These are phyloP conservation scores for Tardiomyces blankii DNA, from an alignment of 1,139 yeast genomes.

Conservation along the genomic window DNA sequence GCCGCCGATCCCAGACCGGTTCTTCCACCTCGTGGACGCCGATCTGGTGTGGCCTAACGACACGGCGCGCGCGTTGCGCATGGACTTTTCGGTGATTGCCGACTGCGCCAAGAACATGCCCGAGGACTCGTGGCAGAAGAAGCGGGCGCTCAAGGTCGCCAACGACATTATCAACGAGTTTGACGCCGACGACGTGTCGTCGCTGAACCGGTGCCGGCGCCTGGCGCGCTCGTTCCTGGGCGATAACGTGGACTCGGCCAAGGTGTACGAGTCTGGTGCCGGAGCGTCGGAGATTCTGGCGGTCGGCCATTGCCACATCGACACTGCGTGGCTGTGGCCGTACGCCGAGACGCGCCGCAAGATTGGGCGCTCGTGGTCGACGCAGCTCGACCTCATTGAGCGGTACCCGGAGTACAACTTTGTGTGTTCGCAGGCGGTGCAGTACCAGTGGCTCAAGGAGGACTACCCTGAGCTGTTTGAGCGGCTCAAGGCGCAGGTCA, in stretches of 20 bases:
- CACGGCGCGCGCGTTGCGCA: constrained; percentile 64
- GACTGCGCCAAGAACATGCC: constrained; percentile 87
- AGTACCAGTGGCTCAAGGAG: constrained; percentile 78
- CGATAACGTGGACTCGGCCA: constrained; percentile 44
- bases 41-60: constrained; percentile 75
- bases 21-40: constrained; percentile 54
- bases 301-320: constrained; percentile 93
- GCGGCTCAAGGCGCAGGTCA: constrained; percentile 52
- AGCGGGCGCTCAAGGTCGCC: constrained; percentile 67
- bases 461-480: constrained; percentile 76
- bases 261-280: constrained; percentile 36
- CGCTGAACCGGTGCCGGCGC: constrained; percentile 52
- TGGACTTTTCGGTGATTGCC: constrained; percentile 80
- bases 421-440: constrained; percentile 94
- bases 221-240: constrained; percentile 62
- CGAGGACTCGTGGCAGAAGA: constrained; percentile 68
- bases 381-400: constrained; percentile 77
- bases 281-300: constrained; percentile 45
- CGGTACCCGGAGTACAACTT: constrained; percentile 87
- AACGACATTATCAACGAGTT: constrained; percentile 75
- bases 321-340: constrained; percentile 98
- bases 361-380: constrained; percentile 90
- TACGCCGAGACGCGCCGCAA: constrained; percentile 91
- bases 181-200: constrained; percentile 40
- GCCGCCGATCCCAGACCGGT: constrained; percentile 59